Base-by-base conservation (phyloP, 441 rosid species). In the Pelargonium cotyledonis region DNA sequence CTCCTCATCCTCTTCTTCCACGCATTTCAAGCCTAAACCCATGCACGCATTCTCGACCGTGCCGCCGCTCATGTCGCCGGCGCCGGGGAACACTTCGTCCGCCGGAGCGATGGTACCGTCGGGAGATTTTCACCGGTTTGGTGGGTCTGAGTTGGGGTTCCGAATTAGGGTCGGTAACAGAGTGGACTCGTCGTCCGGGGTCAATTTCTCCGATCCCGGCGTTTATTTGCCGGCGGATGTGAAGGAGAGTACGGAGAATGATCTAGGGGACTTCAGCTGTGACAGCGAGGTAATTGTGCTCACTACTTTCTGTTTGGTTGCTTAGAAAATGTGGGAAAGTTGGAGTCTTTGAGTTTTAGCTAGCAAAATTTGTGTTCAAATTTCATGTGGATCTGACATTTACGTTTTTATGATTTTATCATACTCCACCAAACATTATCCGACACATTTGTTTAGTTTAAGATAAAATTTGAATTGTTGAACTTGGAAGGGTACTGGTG, bases 131-230 rank as follows among this genome's bases (percentile, higher is more conserved):
- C 72, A 66, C 67, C 75, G 76, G 19, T 70, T 69, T 9, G 68
- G 68, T 65, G 70, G 73, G 65, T 64, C 80, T 4, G 73, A 70
- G 63, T 55, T 75, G 57, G 71, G 65, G 40, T 65, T 62, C 49
- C 75, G 73, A 58, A 29, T 53, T 19, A 5, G 58, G 21, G 58
- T n/a, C 19, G 58, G 58, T 5, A 53, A n/a, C 58, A n/a, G 58
- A 53, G 8, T 53, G 19, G 58, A 16, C 15, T 53, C 58, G 21
- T 53, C 58, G 15, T 16, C 19, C 6, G 58, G 58, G 18, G 70
- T 82, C 66, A 72, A 85, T 76, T 60, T 79, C 81, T 74, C 87
- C 57, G 68, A 78, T 75, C 76, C 82, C 63, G 79, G 65, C 9
- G 66, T 77, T 35, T 73, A 71, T 69, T 78, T 73, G 8, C 63